phyloP scores from a whole-genome alignment of 2,329 filamentous ascomycete species.

The Fonsecaea erecta region DNA sequence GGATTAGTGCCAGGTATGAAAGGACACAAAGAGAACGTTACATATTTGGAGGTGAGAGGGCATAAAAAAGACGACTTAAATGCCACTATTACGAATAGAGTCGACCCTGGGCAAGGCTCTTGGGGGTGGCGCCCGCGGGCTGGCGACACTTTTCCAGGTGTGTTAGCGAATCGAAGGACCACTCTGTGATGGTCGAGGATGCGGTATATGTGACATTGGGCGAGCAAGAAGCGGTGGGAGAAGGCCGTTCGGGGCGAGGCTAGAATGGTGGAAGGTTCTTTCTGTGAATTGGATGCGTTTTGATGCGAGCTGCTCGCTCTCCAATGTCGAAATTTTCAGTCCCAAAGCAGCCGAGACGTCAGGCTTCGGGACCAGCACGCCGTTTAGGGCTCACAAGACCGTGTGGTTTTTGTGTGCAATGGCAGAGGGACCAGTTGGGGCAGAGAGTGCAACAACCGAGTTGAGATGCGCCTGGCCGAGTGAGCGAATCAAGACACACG shows the following conservation, averaged over 20 bases:
- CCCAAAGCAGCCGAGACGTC: conserved; percentile 6
- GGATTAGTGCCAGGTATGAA: conserved; percentile 23
- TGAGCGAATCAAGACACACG: conserved; percentile 28
- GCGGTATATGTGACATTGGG: conserved; percentile 23
- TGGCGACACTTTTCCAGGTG: conserved; percentile 7
- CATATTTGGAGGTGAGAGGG: conserved; percentile 31
- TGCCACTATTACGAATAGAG: conserved; percentile 7
- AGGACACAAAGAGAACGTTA: conserved; percentile 26
- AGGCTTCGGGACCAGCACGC: not conserved
- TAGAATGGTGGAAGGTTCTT: not conserved
- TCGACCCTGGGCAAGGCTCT: conserved; percentile 17
- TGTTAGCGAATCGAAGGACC: conserved; percentile 15
- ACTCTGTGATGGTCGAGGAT: conserved; percentile 14
- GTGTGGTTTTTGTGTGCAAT: conserved; percentile 8
- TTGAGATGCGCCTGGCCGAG: conserved; percentile 14
- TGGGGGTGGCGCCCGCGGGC: not conserved
- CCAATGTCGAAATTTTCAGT: conserved; percentile 32
- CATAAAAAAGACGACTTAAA: conserved; percentile 5
- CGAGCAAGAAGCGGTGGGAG: conserved; percentile 19
- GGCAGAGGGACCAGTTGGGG: conserved; percentile 7
- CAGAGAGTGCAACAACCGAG: conserved; percentile 16
- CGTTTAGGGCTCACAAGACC: conserved; percentile 14
- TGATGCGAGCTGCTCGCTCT: conserved; percentile 21
- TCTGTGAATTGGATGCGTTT: conserved; percentile 13
- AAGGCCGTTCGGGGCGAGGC: conserved; percentile 12